These are phyloP conservation scores for Flaveria floridana DNA, from an alignment of 140 eudicot genomes.

Conservation along the genomic window DNA sequence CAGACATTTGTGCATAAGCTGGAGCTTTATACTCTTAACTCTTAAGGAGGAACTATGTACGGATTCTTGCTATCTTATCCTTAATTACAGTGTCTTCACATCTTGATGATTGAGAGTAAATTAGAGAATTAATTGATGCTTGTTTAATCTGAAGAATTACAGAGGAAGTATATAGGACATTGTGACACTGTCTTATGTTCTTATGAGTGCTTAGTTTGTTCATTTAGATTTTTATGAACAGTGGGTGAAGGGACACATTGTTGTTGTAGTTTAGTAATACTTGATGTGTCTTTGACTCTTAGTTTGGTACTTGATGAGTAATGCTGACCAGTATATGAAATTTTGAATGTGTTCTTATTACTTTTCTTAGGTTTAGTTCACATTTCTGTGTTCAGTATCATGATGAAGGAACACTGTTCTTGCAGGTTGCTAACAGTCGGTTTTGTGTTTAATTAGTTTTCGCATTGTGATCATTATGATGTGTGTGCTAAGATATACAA, in stretches of 20 bases:
- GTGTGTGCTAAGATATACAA: conserved; percentile 11
- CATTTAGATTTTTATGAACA: conserved; percentile 15
- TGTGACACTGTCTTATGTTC: not conserved
- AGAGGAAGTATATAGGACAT: not conserved
- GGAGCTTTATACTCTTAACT: not conserved
- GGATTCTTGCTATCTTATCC: conserved; percentile 21
- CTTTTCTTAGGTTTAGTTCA: not conserved
- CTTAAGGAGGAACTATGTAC: not conserved
- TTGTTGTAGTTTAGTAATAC: conserved; percentile 20
- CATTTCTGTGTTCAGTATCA: conserved; percentile 12
- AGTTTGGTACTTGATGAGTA: conserved; percentile 21
- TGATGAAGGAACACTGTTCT: not conserved
- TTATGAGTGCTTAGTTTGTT: conserved; percentile 9
- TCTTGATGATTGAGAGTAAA: conserved; percentile 25
- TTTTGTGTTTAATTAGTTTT: not conserved
- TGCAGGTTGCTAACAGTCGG: conserved; percentile 15
- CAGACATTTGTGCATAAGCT: conserved; percentile 4
- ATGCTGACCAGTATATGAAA: conserved; percentile 2
- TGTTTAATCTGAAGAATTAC: not conserved
- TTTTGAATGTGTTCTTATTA: not conserved
- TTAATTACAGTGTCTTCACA: not conserved
- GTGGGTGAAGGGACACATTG: conserved; percentile 17
- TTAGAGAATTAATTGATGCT: conserved; percentile 13
- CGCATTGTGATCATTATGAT: conserved; percentile 1
- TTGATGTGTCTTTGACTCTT: not conserved